A percentile compares a stretch with the other conserved stretches of the same genome.
phyloP scores from a whole-genome alignment of 1,284 basidiomycete genomes.

The Irpex rosettiformis region DNA sequence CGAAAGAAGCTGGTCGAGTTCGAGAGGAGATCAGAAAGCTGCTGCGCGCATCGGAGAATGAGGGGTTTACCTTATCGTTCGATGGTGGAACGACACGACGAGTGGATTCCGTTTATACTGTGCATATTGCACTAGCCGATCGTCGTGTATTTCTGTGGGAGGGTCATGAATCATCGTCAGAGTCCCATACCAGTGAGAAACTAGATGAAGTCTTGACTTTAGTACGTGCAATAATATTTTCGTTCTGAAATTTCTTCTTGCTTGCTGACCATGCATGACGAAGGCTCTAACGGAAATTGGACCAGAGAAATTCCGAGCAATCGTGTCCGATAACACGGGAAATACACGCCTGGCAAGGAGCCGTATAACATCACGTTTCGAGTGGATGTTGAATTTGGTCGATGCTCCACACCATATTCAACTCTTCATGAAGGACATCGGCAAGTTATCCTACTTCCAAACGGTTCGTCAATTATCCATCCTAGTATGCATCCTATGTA shows the following conservation, averaged over 20 bases:
- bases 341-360: constrained; percentile 19
- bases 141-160: constrained; percentile 24
- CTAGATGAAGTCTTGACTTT: constrained; percentile 6
- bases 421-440: constrained; percentile 24
- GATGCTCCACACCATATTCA: constrained; percentile 27
- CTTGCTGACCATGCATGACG: no score
- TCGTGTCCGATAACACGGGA: constrained; percentile 23
- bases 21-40: neutral
- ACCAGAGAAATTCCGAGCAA: neutral
- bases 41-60: neutral
- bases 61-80: constrained; percentile 25
- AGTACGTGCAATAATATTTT: neutral
- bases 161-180: constrained; percentile 25
- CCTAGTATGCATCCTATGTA: neutral
- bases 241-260: neutral
- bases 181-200: constrained; percentile 12
- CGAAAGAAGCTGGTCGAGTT: neutral
- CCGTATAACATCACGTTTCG: constrained; percentile 4
- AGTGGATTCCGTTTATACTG: constrained; percentile 26
- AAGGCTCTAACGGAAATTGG: constrained; percentile 7
- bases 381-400: constrained; percentile 22
- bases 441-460: constrained; percentile 17
- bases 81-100: constrained; percentile 27
- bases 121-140: constrained; percentile 27
- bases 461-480: constrained; percentile 9